A percentile compares a stretch with the other conserved stretches of the same genome.
phyloP scores from a whole-genome alignment of 371 early-diverging fungal species.

The Mucor lusitanicus region DNA sequence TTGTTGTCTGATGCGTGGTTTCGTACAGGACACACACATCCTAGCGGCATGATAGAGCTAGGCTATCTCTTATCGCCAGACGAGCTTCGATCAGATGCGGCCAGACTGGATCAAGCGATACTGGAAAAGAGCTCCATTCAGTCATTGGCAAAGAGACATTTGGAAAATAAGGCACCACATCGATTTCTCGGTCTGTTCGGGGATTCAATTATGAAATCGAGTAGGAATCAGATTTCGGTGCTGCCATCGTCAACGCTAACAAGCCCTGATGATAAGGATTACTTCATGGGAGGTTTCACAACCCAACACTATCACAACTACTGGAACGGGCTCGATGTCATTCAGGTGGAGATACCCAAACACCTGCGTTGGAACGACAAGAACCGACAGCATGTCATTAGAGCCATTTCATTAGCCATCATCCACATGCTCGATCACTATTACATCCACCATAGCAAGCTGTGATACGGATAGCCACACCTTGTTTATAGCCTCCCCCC shows the following conservation, averaged over 20 bases:
- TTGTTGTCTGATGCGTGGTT: neutral
- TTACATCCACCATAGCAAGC: neutral
- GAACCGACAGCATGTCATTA: neutral
- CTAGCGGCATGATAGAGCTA: slow-evolving; percentile 16
- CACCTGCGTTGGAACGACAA: neutral
- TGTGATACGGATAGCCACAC: neutral
- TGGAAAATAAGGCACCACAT: neutral
- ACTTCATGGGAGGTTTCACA: slow-evolving; percentile 20
- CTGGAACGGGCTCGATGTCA: slow-evolving; percentile 8
- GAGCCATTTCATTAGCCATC: neutral
- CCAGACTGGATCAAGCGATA: neutral
- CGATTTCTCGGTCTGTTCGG: slow-evolving; percentile 4
- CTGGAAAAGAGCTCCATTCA: slow-evolving; percentile 15
- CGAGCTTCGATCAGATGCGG: neutral
- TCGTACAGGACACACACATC: slow-evolving; percentile 16
- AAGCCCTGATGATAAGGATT: neutral
- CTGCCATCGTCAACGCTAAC: slow-evolving; percentile 12
- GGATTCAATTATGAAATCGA: neutral
- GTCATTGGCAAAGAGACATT: slow-evolving; percentile 6
- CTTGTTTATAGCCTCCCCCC: neutral
- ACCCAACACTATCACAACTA: slow-evolving; percentile 4
- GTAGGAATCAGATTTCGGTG: neutral
- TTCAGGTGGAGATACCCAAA: slow-evolving; percentile 21
- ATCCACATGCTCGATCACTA: neutral
- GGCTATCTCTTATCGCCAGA: slow-evolving; percentile 9